Percentiles rank a stretch among this genome's conserved stretches.
Evolutionary conservation across 2,329 filamentous ascomycete species (phyloP).

Genomic region (Aspergillus unguis): DNA sequence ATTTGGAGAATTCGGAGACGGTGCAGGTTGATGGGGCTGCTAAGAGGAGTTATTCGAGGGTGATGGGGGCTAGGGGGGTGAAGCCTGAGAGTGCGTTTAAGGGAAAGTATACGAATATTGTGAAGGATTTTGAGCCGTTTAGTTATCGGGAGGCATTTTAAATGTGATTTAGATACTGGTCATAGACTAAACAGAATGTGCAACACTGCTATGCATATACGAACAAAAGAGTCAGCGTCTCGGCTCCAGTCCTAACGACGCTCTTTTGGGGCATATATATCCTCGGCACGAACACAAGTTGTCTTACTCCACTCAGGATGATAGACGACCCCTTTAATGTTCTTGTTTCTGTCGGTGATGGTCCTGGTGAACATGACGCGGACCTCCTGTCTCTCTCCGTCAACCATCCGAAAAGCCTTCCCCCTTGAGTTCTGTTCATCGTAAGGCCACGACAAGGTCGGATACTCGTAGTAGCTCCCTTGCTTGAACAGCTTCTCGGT

Average conservation of each 20-base stretch:
- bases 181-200: no score
- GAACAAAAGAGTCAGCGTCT: no score
- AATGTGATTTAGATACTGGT: background rate
- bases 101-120: background rate
- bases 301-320: no score
- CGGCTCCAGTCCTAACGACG: no score
- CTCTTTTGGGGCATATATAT: no score
- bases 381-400: background rate
- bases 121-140: slow-evolving; percentile 1
- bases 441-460: background rate
- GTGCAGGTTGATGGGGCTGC: background rate
- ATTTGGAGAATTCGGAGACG: slow-evolving; percentile 8
- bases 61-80: background rate
- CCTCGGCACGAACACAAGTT: background rate
- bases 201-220: no score
- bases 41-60: background rate
- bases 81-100: background rate
- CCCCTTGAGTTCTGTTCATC: background rate
- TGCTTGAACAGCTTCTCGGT: background rate
- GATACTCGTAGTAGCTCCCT: background rate
- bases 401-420: no score
- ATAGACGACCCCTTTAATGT: background rate
- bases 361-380: background rate
- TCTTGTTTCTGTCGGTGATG: background rate
- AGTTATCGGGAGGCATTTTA: slow-evolving; percentile 1